Conservation (phyloP, 108 stramenopile species). For the Aurantiochytrium sp. region DNA sequence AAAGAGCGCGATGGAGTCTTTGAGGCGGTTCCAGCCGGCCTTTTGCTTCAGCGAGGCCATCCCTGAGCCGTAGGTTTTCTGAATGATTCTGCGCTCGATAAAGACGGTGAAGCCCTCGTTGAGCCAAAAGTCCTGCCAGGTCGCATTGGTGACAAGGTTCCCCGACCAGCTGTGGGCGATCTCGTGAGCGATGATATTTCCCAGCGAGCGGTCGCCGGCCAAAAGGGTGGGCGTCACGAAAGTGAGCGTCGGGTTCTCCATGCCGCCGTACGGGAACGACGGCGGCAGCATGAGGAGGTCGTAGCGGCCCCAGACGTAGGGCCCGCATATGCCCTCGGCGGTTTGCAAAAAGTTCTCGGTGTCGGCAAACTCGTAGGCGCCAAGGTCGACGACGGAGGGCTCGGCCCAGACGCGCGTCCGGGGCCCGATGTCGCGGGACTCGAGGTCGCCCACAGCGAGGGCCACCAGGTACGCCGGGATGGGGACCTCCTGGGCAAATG, state of each 20-base stretch:
- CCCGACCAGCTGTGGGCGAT: slow-evolving; percentile 84
- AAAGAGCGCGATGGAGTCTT: slow-evolving; percentile 60
- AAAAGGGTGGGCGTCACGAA: slow-evolving; percentile 92
- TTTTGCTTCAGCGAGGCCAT: slow-evolving; percentile 80
- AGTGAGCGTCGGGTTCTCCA: slow-evolving; percentile 82
- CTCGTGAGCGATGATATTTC: slow-evolving; percentile 91
- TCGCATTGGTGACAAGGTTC: slow-evolving; percentile 89
- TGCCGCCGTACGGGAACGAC: slow-evolving; percentile 94
- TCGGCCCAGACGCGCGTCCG: slow-evolving; percentile 86
- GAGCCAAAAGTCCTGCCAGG: slow-evolving; percentile 90
- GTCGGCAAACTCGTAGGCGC: slow-evolving; percentile 86
- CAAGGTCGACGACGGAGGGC: slow-evolving; percentile 76
- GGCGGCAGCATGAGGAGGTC: slow-evolving; percentile 92
- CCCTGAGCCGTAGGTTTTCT: slow-evolving; percentile 26
- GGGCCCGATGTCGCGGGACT: slow-evolving; percentile 64
- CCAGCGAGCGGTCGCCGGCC: slow-evolving; percentile 85
- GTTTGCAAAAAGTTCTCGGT: slow-evolving; percentile 81
- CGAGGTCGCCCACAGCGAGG: slow-evolving; percentile 81
- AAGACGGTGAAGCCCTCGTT: slow-evolving; percentile 98
- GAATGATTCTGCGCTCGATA: slow-evolving; percentile 91
- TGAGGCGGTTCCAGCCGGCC: slow-evolving; percentile 61
- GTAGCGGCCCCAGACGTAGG: slow-evolving; percentile 88
- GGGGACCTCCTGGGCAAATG: slow-evolving; percentile 81
- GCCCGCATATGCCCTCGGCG: slow-evolving; percentile 69
- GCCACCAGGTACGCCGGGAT: slow-evolving; percentile 89